These are phyloP conservation scores for Xylariomycetidae sp. DNA, from an alignment of 2,329 filamentous ascomycete species.

Conservation along the genomic window DNA sequence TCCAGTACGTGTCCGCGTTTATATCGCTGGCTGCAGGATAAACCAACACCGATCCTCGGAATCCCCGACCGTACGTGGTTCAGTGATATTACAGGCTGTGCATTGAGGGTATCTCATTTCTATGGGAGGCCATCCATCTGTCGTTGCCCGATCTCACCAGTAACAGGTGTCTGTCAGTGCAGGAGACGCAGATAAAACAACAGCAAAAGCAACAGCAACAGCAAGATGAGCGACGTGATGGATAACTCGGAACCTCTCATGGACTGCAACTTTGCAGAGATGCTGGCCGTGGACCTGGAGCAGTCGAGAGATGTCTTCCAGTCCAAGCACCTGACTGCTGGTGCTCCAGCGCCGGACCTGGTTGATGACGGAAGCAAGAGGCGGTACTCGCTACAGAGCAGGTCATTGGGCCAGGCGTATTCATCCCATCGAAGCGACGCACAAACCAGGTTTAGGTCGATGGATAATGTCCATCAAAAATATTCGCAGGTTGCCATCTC, in stretches of 20 bases:
- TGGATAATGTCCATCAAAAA: constrained; percentile 18
- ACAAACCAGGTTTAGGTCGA: constrained; percentile 14
- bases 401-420: constrained; percentile 12
- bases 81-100: too few relatives aligned
- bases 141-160: too few relatives aligned
- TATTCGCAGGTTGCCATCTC: constrained; percentile 20
- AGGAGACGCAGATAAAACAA: too few relatives aligned
- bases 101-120: too few relatives aligned
- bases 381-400: constrained; percentile 20
- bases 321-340: constrained; percentile 49
- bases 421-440: constrained; percentile 11
- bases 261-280: constrained; percentile 49
- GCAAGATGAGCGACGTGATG: constrained; percentile 14
- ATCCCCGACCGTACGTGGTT: too few relatives aligned
- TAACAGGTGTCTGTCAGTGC: too few relatives aligned
- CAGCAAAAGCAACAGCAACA: too few relatives aligned
- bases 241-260: constrained; percentile 21
- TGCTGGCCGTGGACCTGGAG: constrained; percentile 51
- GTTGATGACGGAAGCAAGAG: constrained; percentile 23
- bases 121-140: too few relatives aligned
- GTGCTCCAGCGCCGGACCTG: constrained; percentile 36
- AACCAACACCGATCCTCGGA: too few relatives aligned
- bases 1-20: too few relatives aligned
- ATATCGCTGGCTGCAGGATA: too few relatives aligned
- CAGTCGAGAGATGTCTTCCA: constrained; percentile 42